phyloP scores from a whole-genome alignment of 768 basidiomycete genomes.

The Leccinum disarticulatum region DNA sequence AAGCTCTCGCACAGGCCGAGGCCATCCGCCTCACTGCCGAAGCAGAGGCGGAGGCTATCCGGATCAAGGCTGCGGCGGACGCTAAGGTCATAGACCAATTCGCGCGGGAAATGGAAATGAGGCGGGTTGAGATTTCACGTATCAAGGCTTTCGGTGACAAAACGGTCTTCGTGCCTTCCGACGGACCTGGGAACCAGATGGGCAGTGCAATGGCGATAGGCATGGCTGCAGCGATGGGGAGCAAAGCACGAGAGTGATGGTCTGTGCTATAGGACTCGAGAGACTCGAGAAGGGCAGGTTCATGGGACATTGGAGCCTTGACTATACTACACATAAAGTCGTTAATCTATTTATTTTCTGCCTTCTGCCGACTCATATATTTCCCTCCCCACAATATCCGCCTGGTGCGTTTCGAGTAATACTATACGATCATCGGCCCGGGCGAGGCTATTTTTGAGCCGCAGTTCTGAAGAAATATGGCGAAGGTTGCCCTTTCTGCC shows the following conservation, averaged over 20 bases:
- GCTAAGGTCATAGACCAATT: slow-evolving; percentile 58
- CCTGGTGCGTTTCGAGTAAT: neutral
- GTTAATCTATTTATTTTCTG: neutral
- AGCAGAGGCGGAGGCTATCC: slow-evolving; percentile 70
- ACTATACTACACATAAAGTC: neutral
- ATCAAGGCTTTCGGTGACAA: slow-evolving; percentile 66
- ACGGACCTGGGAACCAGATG: slow-evolving; percentile 57
- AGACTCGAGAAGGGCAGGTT: neutral
- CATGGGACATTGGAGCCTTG: neutral
- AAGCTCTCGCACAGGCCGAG: slow-evolving; percentile 75
- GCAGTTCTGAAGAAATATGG: neutral
- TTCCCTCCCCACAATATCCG: neutral
- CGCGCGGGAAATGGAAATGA: slow-evolving; percentile 74
- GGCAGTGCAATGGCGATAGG: slow-evolving; percentile 62
- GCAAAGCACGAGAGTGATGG: slow-evolving; percentile 18
- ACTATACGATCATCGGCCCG: neutral
- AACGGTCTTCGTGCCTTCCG: slow-evolving; percentile 70
- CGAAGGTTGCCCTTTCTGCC: neutral
- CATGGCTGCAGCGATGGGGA: slow-evolving; percentile 69
- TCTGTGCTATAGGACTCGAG: neutral
- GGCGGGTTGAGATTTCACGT: slow-evolving; percentile 62
- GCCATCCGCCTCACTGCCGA: slow-evolving; percentile 73
- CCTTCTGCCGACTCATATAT: too few relatives aligned
- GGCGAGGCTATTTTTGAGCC: neutral
- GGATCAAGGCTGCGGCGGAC: slow-evolving; percentile 65